Evolutionary conservation across 2,329 filamentous ascomycete genomes (phyloP).

Genomic region (Ustilaginoidea virens): DNA sequence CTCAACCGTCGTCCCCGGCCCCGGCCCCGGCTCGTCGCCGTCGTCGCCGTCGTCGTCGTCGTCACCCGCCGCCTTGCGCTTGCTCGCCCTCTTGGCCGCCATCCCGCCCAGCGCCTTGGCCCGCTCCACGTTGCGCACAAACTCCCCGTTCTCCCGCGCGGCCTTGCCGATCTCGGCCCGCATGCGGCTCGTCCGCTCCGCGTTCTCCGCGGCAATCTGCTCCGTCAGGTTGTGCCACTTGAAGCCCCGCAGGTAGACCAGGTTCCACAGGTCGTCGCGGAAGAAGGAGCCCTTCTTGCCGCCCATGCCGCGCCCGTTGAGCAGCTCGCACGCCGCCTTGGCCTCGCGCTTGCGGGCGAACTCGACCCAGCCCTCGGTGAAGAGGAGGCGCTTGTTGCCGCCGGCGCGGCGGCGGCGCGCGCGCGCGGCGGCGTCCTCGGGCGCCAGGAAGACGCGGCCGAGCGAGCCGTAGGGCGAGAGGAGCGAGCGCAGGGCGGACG

Average conservation of each 20-base stretch:
- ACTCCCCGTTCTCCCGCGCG: slow-evolving; percentile 66
- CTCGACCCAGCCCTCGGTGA: slow-evolving; percentile 76
- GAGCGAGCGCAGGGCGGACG: slow-evolving; percentile 58
- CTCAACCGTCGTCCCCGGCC: too few species aligned
- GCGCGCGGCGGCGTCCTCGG: slow-evolving; percentile 54
- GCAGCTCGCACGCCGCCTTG: slow-evolving; percentile 56
- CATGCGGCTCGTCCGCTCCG: slow-evolving; percentile 61
- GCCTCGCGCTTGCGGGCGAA: slow-evolving; percentile 63
- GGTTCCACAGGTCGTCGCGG: slow-evolving; percentile 74
- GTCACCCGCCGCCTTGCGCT: slow-evolving; percentile 17
- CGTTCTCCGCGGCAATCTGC: slow-evolving; percentile 69
- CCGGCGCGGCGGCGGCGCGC: slow-evolving; percentile 52
- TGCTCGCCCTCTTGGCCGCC: slow-evolving; percentile 33
- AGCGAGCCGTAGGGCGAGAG: slow-evolving; percentile 61
- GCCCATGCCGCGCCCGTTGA: slow-evolving; percentile 66
- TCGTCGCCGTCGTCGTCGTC: slow-evolving; percentile 9
- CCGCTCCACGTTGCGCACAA: slow-evolving; percentile 63
- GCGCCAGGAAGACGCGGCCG: slow-evolving; percentile 65
- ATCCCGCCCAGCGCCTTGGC: slow-evolving; percentile 69
- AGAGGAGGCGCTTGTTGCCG: slow-evolving; percentile 73
- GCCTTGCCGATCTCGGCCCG: slow-evolving; percentile 63
- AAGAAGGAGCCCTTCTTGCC: slow-evolving; percentile 76
- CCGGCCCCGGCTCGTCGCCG: too few species aligned
- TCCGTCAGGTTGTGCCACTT: slow-evolving; percentile 67
- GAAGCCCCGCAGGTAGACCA: slow-evolving; percentile 69